Evolutionary conservation across 352 stramenopile genomes (phyloP), one percentile per base, ranked within the genome.

Genomic region (Pythium grandisporangium): DNA sequence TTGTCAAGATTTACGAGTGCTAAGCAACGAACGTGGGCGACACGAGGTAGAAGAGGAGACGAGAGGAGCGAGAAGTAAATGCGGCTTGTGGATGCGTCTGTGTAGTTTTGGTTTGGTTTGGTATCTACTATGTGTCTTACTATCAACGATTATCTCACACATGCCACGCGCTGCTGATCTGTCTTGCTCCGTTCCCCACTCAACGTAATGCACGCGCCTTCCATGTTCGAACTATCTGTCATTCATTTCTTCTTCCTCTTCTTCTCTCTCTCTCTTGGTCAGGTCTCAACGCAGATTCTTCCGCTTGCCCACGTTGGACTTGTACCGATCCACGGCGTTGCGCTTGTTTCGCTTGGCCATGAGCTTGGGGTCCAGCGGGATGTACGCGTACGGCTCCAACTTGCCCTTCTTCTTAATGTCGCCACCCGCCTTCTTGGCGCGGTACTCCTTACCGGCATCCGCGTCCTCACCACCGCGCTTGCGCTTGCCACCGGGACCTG

Each of bases 371-470:
- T 99, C 90, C 35, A 99, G 67, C 42, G 93, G 94, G 49, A 99
- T 96, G 72, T 97, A 99, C 7, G 95, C 94, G 63, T 98, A 99
- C 41, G 95, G 95, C 58, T 98, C 93, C 23, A 97, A 88, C 67
- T 98, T 98, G 61, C 84, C 87, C 81, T 98, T 97, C 61, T 95
- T 96, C 70, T 95, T 97, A 22, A 97, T 76, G 64, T 99, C 95
- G 40, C 95, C 95, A 19, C 90, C 88, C 14, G 94, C 91, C 69
- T 98, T 98, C 72, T 96, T 98, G 1, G 81, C 80, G 25, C 93
- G 91, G 69, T 97, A 98, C 38, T 95, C 80, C 37, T 87, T 75
- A 30, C 95, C 95, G 19, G 74, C 74, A 34, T 60, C 53, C 30
- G 69, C 59, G 19, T 73, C 57, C 42, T 57, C 54, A 23, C 76